A percentile compares a stretch with the other conserved stretches of the same genome.
Conservation (phyloP, 192 early-diverging fungal species). For the Cladochytrium replicatum region DNA sequence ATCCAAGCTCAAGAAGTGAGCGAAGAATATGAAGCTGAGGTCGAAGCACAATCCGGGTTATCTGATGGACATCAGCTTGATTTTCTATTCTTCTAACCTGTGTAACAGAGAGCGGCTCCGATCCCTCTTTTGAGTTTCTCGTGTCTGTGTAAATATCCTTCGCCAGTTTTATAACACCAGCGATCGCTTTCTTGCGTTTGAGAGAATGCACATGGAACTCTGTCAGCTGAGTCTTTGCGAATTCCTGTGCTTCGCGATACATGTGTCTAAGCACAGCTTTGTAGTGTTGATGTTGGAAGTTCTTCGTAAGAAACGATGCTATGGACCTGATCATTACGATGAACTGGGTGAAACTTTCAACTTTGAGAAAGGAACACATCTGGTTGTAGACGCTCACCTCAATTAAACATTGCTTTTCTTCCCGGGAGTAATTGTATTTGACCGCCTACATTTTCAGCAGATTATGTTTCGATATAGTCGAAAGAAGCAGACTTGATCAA, state of each 20-base stretch:
- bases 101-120: background rate
- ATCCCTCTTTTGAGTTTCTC: background rate
- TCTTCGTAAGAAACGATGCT: constrained; percentile 7
- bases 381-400: constrained; percentile 16
- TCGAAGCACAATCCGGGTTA: too few species aligned
- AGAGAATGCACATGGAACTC: constrained; percentile 20
- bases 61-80: background rate
- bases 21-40: constrained; percentile 23
- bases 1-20: constrained; percentile 20
- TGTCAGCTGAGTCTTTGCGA: constrained; percentile 14
- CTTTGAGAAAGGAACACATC: background rate
- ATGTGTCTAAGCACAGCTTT: constrained; percentile 27
- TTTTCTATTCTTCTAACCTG: background rate
- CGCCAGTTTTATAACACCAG: constrained; percentile 1
- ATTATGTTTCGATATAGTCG: background rate
- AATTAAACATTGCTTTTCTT: constrained; percentile 33
- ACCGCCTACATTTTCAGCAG: constrained; percentile 28
- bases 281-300: constrained; percentile 11
- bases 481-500: background rate
- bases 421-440: constrained; percentile 31
- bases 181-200: constrained; percentile 33
- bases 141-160: constrained; percentile 1
- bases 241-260: constrained; percentile 20
- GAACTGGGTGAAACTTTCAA: constrained; percentile 7
- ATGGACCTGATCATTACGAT: constrained; percentile 41